Evolutionary conservation across 2,329 filamentous ascomycete genomes (phyloP).

Genomic region (Endothia cerciana): DNA sequence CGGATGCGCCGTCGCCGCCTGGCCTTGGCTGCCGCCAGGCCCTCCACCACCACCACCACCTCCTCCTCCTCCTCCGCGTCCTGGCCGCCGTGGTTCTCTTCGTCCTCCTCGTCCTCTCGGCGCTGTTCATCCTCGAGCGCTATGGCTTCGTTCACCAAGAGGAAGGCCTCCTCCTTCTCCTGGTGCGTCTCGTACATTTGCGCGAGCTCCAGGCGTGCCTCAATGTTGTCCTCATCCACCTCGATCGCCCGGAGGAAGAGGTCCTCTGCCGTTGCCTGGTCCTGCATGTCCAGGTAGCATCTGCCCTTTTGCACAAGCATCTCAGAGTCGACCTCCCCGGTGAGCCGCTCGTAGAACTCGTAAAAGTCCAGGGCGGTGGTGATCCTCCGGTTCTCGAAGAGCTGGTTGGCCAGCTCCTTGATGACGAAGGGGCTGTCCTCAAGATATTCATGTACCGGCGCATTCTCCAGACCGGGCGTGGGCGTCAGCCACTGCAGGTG

Average conservation of each 20-base stretch:
- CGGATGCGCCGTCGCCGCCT: slow-evolving; percentile 30
- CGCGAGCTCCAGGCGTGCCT: slow-evolving; percentile 78
- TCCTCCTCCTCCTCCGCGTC: slow-evolving; percentile 30
- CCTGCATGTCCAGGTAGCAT: slow-evolving; percentile 69
- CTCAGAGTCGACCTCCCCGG: slow-evolving; percentile 55
- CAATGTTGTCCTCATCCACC: slow-evolving; percentile 71
- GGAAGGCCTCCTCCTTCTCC: slow-evolving; percentile 75
- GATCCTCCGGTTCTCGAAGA: slow-evolving; percentile 44
- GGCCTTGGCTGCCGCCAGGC: slow-evolving; percentile 40
- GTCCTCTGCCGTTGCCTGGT: slow-evolving; percentile 72
- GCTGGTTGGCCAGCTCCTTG: slow-evolving; percentile 62
- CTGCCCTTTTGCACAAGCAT: slow-evolving; percentile 61
- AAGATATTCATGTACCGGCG: slow-evolving; percentile 52
- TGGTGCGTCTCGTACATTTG: slow-evolving; percentile 81
- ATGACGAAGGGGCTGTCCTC: slow-evolving; percentile 79
- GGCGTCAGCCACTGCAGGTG: slow-evolving; percentile 75
- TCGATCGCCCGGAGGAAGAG: slow-evolving; percentile 77
- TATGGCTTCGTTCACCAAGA: slow-evolving; percentile 76
- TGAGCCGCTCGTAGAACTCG: slow-evolving; percentile 54
- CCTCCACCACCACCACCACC: slow-evolving; percentile 33
- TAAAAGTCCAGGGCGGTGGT: slow-evolving; percentile 59
- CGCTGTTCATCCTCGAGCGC: slow-evolving; percentile 59
- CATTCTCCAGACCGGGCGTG: slow-evolving; percentile 45
- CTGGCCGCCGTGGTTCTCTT: slow-evolving; percentile 33
- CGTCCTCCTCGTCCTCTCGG: slow-evolving; percentile 30